Percentiles rank a stretch among this genome's conserved stretches.
phyloP scores from a whole-genome alignment of 306 rosid genomes.

The Sicyos edulis region DNA sequence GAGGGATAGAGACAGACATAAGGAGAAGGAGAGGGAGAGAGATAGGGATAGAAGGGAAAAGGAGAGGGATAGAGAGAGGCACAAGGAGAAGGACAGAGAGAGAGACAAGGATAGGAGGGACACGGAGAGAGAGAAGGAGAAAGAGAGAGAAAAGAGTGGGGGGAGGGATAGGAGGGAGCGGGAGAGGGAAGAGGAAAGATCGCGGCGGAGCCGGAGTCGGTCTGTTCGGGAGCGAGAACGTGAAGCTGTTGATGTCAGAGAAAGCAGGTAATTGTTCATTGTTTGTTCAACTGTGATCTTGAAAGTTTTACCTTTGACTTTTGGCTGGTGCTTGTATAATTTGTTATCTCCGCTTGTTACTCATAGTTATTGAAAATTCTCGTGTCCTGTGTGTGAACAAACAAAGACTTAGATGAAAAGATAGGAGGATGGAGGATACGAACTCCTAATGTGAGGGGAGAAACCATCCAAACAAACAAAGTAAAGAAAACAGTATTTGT shows the following conservation, averaged over 20 bases:
- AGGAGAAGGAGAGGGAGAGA: slow-evolving; percentile 37
- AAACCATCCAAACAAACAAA: too few relatives aligned
- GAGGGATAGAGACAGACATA: slow-evolving; percentile 35
- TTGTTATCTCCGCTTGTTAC: neutral
- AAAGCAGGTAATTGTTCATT: slow-evolving; percentile 46
- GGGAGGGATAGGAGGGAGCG: slow-evolving; percentile 19
- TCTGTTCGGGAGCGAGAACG: slow-evolving; percentile 52
- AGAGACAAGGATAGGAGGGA: slow-evolving; percentile 25
- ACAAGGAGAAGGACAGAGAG: slow-evolving; percentile 25
- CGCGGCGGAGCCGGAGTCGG: slow-evolving; percentile 35
- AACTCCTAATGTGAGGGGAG: too few relatives aligned
- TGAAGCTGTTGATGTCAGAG: slow-evolving; percentile 49
- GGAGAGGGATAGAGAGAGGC: slow-evolving; percentile 28
- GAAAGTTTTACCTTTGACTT: neutral
- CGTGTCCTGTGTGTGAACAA: neutral
- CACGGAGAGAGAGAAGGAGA: slow-evolving; percentile 23
- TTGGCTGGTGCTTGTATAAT: neutral
- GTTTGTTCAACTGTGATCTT: neutral
- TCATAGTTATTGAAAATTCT: neutral
- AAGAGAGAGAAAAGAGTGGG: slow-evolving; percentile 18
- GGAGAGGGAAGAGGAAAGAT: slow-evolving; percentile 28
- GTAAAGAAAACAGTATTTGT: too few relatives aligned
- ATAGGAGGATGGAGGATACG: too few relatives aligned
- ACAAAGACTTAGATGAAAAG: too few relatives aligned
- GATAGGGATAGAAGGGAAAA: slow-evolving; percentile 34